Evolutionary conservation across 2,329 filamentous ascomycete genomes (phyloP).

Genomic region (Cercospora berteroae): DNA sequence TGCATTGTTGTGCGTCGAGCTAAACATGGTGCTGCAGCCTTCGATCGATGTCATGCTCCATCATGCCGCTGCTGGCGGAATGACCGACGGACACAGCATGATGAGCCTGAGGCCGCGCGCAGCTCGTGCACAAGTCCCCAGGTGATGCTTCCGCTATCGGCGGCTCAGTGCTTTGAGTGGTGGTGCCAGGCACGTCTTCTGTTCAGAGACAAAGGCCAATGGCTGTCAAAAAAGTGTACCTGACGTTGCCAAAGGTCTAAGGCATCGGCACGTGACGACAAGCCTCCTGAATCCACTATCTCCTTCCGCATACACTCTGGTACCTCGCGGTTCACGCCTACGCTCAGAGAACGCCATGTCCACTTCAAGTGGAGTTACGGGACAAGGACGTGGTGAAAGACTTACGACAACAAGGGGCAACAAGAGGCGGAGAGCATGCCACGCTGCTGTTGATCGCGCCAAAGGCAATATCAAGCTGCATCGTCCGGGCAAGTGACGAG

Average conservation of each 20-base stretch:
- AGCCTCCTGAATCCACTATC: constrained; percentile 8
- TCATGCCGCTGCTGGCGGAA: background rate
- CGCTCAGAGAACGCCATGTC: constrained; percentile 22
- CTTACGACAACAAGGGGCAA: constrained; percentile 40
- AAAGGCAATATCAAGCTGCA: constrained; percentile 30
- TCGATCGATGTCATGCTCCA: background rate
- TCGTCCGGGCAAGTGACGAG: constrained; percentile 26
- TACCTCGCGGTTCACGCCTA: constrained; percentile 20
- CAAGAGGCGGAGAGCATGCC: constrained; percentile 48
- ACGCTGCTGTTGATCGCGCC: constrained; percentile 39
- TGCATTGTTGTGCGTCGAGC: constrained; percentile 15
- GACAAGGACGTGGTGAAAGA: constrained; percentile 38
- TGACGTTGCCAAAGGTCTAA: constrained; percentile 10
- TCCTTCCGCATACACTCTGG: constrained; percentile 9
- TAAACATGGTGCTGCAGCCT: constrained; percentile 8
- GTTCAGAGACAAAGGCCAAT: constrained; percentile 9
- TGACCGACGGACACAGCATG: background rate
- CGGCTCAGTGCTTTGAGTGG: background rate
- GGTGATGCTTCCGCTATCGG: constrained; percentile 7
- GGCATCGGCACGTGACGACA: constrained; percentile 11
- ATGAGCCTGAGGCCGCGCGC: constrained; percentile 1
- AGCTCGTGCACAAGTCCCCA: background rate
- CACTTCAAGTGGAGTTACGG: constrained; percentile 25
- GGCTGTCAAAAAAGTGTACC: constrained; percentile 3
- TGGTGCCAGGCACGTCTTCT: constrained; percentile 5